These are phyloP conservation scores for Fusarium kyushuense DNA, from an alignment of 2,329 filamentous ascomycete species.

Conservation along the genomic window DNA sequence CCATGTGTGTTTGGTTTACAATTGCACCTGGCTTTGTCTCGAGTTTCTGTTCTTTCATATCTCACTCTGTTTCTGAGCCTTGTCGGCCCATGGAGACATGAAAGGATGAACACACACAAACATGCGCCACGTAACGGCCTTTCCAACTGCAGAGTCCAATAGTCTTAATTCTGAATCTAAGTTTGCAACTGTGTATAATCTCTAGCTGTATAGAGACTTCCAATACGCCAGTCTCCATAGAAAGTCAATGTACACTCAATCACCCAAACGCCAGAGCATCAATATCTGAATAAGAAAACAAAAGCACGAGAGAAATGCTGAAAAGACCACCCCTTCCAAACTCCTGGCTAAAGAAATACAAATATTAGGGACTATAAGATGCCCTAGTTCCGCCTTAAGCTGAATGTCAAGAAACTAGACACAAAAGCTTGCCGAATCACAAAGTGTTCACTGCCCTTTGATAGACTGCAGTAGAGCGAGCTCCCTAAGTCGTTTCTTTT, in stretches of 20 bases:
- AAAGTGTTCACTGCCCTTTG: constrained; percentile 4
- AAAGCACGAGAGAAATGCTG: constrained; percentile 31
- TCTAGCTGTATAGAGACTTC: constrained; percentile 5
- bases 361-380: not conserved
- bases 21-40: not conserved
- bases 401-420: not conserved
- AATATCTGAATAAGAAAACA: constrained; percentile 33
- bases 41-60: not conserved
- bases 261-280: constrained; percentile 26
- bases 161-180: constrained; percentile 29
- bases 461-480: constrained; percentile 37
- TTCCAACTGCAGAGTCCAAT: not conserved
- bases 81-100: not conserved
- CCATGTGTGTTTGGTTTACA: not conserved
- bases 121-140: not conserved
- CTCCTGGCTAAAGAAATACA: constrained; percentile 36
- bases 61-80: not conserved
- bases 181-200: constrained; percentile 27
- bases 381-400: not conserved
- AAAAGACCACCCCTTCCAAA: constrained; percentile 37
- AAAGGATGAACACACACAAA: not conserved
- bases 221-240: constrained; percentile 12
- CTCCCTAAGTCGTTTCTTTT: constrained; percentile 64
- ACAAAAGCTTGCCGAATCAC: not conserved
- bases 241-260: constrained; percentile 24